Conservation (phyloP, 768 basidiomycete species). For the Panellus pusillus region DNA sequence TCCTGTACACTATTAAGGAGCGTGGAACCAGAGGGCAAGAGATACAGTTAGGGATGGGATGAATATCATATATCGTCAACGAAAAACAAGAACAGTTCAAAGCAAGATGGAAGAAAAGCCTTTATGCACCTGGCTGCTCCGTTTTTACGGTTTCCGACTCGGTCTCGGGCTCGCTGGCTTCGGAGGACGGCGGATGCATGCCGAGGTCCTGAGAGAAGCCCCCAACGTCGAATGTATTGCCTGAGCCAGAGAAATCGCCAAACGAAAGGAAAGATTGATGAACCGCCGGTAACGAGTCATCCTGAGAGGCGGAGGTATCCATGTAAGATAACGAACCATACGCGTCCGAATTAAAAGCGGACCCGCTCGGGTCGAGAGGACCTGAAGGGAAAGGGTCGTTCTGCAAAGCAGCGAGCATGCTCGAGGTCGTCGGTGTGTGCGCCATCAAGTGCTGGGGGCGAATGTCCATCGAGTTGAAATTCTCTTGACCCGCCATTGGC, state of each 20-base stretch:
- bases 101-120: constrained; percentile 19
- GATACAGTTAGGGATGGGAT: constrained; percentile 24
- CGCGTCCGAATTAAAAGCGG: constrained; percentile 64
- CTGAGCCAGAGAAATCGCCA: constrained; percentile 63
- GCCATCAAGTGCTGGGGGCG: constrained; percentile 65
- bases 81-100: constrained; percentile 20
- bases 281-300: constrained; percentile 58
- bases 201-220: constrained; percentile 70
- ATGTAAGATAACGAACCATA: constrained; percentile 75
- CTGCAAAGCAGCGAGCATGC: constrained; percentile 87
- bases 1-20: constrained; percentile 42
- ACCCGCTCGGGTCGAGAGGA: constrained; percentile 63
- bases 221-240: constrained; percentile 68
- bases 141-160: constrained; percentile 68
- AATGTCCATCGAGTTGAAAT: constrained; percentile 64
- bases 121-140: constrained; percentile 44
- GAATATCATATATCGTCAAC: constrained; percentile 13
- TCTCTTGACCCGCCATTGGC: constrained; percentile 88
- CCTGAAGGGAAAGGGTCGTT: constrained; percentile 68
- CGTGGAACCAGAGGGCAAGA: constrained; percentile 24
- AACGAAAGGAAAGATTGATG: constrained; percentile 69
- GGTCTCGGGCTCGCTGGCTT: constrained; percentile 59
- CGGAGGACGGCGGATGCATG: constrained; percentile 51
- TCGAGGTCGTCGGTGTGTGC: constrained; percentile 84
- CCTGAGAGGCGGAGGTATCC: constrained; percentile 65